phyloP scores from a whole-genome alignment of 148 eudicot species.

The Diospyros lotus region DNA sequence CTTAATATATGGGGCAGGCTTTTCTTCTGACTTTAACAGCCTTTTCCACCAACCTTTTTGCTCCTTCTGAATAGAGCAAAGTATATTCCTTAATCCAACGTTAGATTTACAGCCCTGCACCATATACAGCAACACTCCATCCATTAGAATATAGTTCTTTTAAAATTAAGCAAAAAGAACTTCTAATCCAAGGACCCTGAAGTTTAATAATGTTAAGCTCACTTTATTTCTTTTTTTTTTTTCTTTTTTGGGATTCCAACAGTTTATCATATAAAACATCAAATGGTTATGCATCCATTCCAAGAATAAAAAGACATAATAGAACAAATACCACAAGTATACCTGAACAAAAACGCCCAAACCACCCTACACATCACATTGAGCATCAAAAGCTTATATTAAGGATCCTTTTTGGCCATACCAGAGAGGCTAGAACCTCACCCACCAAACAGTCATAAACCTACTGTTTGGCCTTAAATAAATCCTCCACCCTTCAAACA shows the following conservation, averaged over 20 bases:
- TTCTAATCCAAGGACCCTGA: background rate
- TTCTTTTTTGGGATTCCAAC: background rate
- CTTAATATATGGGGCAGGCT: slow-evolving; percentile 76
- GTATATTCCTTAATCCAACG: slow-evolving; percentile 65
- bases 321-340: background rate
- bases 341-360: background rate
- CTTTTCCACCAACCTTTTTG: slow-evolving; percentile 85
- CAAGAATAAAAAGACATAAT: background rate
- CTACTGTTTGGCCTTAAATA: background rate
- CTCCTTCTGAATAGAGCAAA: slow-evolving; percentile 72
- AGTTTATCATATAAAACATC: background rate
- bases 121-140: background rate
- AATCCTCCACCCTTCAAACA: background rate
- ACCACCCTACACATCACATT: background rate
- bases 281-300: background rate
- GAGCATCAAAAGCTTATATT: background rate
- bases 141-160: background rate
- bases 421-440: background rate
- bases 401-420: too few species aligned
- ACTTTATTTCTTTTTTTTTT: background rate
- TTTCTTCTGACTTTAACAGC: slow-evolving; percentile 68
- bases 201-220: too few species aligned
- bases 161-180: background rate
- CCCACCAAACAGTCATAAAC: background rate
- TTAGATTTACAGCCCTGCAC: slow-evolving; percentile 69